Evolutionary conservation across 2,329 filamentous ascomycete species (phyloP).

Genomic region (Trichophyton mentagrophytes): DNA sequence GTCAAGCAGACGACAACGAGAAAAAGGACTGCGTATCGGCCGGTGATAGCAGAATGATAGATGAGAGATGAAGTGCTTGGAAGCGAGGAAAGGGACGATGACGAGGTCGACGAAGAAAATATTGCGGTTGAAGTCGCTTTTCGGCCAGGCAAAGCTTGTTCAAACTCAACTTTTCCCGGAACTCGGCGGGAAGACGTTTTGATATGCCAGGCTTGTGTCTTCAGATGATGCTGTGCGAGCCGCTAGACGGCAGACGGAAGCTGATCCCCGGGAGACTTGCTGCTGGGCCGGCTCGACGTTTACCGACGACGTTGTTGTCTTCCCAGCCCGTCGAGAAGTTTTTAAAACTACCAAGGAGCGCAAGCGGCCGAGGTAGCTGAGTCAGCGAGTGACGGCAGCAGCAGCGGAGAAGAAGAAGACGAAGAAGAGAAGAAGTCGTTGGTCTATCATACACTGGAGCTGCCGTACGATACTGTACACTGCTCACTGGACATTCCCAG

Average conservation of each 20-base stretch:
- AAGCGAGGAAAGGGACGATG: neutral
- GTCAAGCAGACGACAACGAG: neutral
- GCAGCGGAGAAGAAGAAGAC: neutral
- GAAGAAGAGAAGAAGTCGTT: slow-evolving; percentile 3
- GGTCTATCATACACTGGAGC: neutral
- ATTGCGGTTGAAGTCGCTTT: neutral
- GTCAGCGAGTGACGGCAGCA: neutral
- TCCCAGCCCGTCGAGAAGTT: neutral
- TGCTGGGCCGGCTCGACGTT: neutral
- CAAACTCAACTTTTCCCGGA: neutral
- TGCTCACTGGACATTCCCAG: neutral
- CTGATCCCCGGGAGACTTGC: neutral
- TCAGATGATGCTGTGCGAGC: too few species aligned
- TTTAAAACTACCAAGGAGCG: neutral
- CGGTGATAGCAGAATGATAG: neutral
- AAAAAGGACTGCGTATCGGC: neutral
- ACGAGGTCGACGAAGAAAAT: neutral
- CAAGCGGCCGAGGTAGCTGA: neutral
- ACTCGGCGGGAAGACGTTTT: neutral
- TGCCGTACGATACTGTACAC: neutral
- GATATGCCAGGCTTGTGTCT: neutral
- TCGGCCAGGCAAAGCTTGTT: neutral
- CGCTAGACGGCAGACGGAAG: too few species aligned
- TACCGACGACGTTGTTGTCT: neutral
- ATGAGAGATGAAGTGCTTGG: neutral